These are phyloP conservation scores for Sedum album DNA, from an alignment of 164 flowering plant genomes.

Conservation along the genomic window DNA sequence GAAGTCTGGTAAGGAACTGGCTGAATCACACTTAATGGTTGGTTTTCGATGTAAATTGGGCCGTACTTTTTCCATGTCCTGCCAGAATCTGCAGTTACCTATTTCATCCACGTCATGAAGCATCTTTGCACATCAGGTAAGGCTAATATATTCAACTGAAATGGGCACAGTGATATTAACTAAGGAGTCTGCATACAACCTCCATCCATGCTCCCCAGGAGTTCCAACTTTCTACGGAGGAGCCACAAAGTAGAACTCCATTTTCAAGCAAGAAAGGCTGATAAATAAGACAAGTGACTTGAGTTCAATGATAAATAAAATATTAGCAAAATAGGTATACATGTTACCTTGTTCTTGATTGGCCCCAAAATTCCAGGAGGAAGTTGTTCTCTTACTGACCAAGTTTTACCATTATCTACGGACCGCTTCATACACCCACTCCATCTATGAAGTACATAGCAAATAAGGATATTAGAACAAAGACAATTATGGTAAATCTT, in stretches of 20 bases:
- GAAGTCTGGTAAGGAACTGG: slow-evolving; percentile 79
- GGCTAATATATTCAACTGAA: not conserved
- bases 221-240: slow-evolving; percentile 97
- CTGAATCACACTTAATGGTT: slow-evolving; percentile 70
- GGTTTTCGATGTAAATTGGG: slow-evolving; percentile 53
- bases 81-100: slow-evolving; percentile 77
- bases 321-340: not conserved
- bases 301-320: not conserved
- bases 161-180: not conserved
- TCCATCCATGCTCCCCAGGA: slow-evolving; percentile 98
- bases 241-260: slow-evolving; percentile 77
- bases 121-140: not conserved
- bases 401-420: slow-evolving; percentile 63
- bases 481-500: not conserved
- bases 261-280: slow-evolving; percentile 83
- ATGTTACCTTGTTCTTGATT: slow-evolving; percentile 30
- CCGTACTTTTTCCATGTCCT: slow-evolving; percentile 75
- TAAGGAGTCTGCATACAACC: slow-evolving; percentile 29
- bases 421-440: slow-evolving; percentile 93
- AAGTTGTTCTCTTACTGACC: slow-evolving; percentile 84
- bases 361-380: slow-evolving; percentile 97
- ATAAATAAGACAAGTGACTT: slow-evolving; percentile 10
- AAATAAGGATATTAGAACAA: not conserved
- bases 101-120: slow-evolving; percentile 10
- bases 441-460: slow-evolving; percentile 44